Base-by-base conservation (phyloP, 768 basidiomycete species). In the Gloeostereum incarnatum region DNA sequence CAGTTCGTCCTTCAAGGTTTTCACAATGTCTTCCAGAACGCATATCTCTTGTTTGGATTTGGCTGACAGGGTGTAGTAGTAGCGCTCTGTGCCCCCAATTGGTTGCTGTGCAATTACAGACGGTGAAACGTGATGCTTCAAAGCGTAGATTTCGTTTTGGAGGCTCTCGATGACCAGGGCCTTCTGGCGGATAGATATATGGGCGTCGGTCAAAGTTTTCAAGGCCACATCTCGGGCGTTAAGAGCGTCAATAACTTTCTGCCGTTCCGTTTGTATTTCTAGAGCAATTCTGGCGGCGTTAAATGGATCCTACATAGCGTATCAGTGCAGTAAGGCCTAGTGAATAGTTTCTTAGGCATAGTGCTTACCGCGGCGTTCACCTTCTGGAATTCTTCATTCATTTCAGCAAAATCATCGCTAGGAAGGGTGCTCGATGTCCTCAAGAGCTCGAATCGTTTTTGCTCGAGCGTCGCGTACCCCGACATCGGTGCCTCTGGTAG, bases 221-320 rank as follows among this genome's bases (percentile, higher is more conserved):
- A 81, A 69, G 11, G 68, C 71, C 21, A 65, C 68, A 49, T 86
- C 82, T 27, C 82, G 73, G 21, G 81, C 82, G 19, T 57, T 60
- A 37, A 78, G 53, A 1, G 76, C 78, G 48, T 84, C 80, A 16
- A 53, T 55, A 1, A 76, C 69, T 34, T 69, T 68, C 35, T 68
- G 40, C 27, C 62, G 65, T 45, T 80, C 76, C 23, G 68, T 55
- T 43, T 75, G 68, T 14, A 77, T 58, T 41, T 75, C 71, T 19
- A 80, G 56, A 8, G 74, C 67, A 51, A 74, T 62, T 44, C 77
- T 74, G 2, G 66, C 70, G 23, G 62, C 58, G 33, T 62, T 61
- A 32, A 69, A 59, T 5, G 70, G 67, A 42, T 67, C 66, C 70
- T 74, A 31, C 20, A 14, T n/a, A n/a, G n/a, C n/a, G n/a, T n/a